Percentiles rank a stretch among this genome's conserved stretches.
phyloP scores from a whole-genome alignment of 1,284 basidiomycete species.

The Trichosporon ovoides region DNA sequence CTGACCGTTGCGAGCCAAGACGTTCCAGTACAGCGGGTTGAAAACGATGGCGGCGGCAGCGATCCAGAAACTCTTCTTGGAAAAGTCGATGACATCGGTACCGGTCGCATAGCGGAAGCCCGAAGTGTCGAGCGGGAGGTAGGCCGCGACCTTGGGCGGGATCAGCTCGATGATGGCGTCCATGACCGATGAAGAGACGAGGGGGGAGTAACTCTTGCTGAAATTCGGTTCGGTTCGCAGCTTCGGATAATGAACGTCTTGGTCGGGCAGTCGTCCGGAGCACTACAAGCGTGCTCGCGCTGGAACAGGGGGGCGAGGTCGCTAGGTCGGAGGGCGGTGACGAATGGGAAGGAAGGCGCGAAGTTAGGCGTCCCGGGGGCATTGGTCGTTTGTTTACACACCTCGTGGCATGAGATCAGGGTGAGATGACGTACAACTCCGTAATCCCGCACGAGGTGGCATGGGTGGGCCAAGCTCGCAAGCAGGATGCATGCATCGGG shows the following conservation, averaged over 20 bases:
- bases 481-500: too few species aligned
- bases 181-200: constrained; percentile 2
- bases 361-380: constrained; percentile 2
- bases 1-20: constrained; percentile 84
- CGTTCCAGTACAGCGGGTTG: constrained; percentile 94
- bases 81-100: constrained; percentile 52
- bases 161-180: constrained; percentile 21
- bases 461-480: not conserved
- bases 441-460: not conserved
- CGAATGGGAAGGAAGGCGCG: constrained; percentile 8
- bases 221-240: not conserved
- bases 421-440: not conserved
- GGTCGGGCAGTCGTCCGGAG: not conserved
- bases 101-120: constrained; percentile 28
- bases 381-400: constrained; percentile 4
- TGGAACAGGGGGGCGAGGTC: too few species aligned
- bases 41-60: constrained; percentile 68
- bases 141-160: constrained; percentile 19
- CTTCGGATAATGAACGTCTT: not conserved
- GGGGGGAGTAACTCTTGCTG: not conserved
- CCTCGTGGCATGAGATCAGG: not conserved
- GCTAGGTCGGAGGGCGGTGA: too few species aligned
- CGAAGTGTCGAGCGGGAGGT: constrained; percentile 20
- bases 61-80: constrained; percentile 61
- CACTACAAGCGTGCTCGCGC: not conserved